Conservation (phyloP, 768 basidiomycete species). For the Leccinum aurantiacum region DNA sequence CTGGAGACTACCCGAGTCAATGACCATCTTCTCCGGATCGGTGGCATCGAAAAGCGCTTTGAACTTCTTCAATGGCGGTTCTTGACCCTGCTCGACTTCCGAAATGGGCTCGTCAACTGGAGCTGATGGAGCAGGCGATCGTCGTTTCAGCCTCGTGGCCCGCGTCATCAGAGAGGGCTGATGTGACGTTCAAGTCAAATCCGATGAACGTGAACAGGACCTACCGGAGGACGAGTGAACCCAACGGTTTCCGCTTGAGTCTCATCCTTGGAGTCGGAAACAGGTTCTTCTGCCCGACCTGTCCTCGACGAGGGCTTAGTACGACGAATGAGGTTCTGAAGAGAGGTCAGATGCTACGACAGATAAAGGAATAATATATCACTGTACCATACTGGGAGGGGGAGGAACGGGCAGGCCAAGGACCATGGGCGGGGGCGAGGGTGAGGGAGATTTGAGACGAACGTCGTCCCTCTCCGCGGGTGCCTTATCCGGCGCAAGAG, state of each 20-base stretch:
- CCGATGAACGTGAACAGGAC: not conserved
- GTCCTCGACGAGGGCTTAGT: constrained; percentile 16
- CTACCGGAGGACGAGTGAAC: constrained; percentile 28
- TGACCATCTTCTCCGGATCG: constrained; percentile 45
- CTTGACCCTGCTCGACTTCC: constrained; percentile 26
- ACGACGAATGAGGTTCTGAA: constrained; percentile 28
- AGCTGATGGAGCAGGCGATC: constrained; percentile 39
- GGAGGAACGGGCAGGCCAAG: constrained; percentile 23
- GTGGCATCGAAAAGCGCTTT: constrained; percentile 69
- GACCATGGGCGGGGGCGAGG: constrained; percentile 23
- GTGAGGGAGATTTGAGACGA: constrained; percentile 9
- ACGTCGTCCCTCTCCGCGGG: constrained; percentile 15
- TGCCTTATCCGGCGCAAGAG: constrained; percentile 17
- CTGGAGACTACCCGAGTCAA: constrained; percentile 21
- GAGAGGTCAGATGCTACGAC: constrained; percentile 1
- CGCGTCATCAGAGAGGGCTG: constrained; percentile 45
- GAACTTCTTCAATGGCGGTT: constrained; percentile 69
- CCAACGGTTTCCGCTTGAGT: constrained; percentile 9
- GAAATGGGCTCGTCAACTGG: constrained; percentile 19
- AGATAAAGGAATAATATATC: not conserved
- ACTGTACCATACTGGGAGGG: constrained; percentile 25
- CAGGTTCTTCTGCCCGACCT: constrained; percentile 8
- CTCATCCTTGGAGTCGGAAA: constrained; percentile 11
- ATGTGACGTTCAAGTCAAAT: not conserved
- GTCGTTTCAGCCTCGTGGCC: constrained; percentile 52